Evolutionary conservation across 352 stramenopile species (phyloP).

Genomic region (Phytopythium montanum): DNA sequence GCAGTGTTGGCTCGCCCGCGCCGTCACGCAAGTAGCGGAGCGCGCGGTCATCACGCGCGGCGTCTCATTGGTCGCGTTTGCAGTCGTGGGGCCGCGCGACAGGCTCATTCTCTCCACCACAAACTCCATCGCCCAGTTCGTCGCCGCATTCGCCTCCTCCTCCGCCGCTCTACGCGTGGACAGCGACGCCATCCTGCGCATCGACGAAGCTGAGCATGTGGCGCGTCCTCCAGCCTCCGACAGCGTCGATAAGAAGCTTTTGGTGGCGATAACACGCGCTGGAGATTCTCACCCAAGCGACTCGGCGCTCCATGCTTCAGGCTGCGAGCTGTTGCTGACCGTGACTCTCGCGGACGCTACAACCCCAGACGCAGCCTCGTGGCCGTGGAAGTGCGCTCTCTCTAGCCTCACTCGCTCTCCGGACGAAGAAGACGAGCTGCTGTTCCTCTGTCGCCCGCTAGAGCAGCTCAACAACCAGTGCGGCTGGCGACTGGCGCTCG

Average conservation of each 20-base stretch:
- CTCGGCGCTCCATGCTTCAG: background rate
- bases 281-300: background rate
- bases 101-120: slow-evolving; percentile 8
- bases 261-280: slow-evolving; percentile 12
- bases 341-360: slow-evolving; percentile 12
- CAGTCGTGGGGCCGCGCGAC: slow-evolving; percentile 18
- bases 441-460: slow-evolving; percentile 27
- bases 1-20: slow-evolving; percentile 38
- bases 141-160: background rate
- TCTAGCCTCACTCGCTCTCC: background rate
- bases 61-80: slow-evolving; percentile 10
- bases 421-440: slow-evolving; percentile 1
- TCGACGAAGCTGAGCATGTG: slow-evolving; percentile 10
- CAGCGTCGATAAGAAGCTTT: background rate
- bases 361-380: background rate
- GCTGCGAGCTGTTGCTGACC: slow-evolving; percentile 9
- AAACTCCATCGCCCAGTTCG: slow-evolving; percentile 4
- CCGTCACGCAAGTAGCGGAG: slow-evolving; percentile 31
- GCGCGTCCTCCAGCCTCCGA: background rate
- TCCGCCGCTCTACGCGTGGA: background rate
- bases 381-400: slow-evolving; percentile 1
- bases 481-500: slow-evolving; percentile 52
- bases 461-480: slow-evolving; percentile 37
- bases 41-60: slow-evolving; percentile 8
- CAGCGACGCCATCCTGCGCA: slow-evolving; percentile 10